phyloP scores from a whole-genome alignment of 129 eudicot species.

The Chrysanthemum seticuspe region DNA sequence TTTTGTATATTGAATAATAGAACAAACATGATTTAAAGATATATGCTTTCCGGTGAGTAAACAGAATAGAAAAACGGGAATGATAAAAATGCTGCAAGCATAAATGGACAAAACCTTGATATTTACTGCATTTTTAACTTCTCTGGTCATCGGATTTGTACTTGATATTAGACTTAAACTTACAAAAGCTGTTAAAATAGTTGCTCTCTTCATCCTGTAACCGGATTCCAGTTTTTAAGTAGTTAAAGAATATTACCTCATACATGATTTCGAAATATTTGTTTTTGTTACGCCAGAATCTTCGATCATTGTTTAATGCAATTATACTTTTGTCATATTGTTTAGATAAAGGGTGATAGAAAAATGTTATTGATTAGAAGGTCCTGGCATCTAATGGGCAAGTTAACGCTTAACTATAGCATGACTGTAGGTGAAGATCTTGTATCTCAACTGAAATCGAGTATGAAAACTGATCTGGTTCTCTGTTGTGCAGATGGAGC shows the following conservation, averaged over 20 bases:
- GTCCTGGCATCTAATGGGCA: not conserved
- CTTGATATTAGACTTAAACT: not conserved
- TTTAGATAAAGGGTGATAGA: not conserved
- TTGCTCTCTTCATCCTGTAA: not conserved
- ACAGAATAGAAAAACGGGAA: not conserved
- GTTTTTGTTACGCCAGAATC: not conserved
- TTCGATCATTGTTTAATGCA: not conserved
- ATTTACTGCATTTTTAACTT: not conserved
- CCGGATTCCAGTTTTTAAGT: not conserved
- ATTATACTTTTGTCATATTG: not conserved
- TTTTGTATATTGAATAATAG: not conserved
- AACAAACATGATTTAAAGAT: not conserved
- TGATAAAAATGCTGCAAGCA: not conserved
- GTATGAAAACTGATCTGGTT: slow-evolving; percentile 24
- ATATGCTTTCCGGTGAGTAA: not conserved
- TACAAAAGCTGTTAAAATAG: not conserved
- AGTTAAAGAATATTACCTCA: not conserved
- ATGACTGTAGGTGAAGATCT: not conserved
- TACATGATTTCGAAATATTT: not conserved
- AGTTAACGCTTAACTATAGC: not conserved
- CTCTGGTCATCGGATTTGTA: not conserved
- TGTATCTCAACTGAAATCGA: slow-evolving; percentile 2
- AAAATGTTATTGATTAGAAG: not conserved
- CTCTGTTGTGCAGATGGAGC: slow-evolving; percentile 76
- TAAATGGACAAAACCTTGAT: not conserved